These are phyloP conservation scores for Phialophora expanda DNA, from an alignment of 2,329 filamentous ascomycete genomes.

Conservation along the genomic window DNA sequence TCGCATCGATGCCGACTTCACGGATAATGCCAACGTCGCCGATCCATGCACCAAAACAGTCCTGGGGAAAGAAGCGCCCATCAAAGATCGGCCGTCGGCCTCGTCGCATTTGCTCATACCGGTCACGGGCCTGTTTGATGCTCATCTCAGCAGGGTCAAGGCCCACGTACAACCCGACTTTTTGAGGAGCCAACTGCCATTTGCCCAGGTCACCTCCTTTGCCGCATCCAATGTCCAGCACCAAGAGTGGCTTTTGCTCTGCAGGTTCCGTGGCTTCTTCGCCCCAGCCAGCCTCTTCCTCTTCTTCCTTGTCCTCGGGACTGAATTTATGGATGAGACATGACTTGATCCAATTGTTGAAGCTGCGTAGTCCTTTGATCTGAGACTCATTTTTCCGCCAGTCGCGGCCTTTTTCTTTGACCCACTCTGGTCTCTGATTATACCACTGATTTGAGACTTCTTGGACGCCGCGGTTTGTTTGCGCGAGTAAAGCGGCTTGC, in stretches of 20 bases:
- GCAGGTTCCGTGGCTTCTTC: constrained; percentile 44
- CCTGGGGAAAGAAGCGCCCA: constrained; percentile 85
- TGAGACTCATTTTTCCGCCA: constrained; percentile 93
- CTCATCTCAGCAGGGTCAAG: constrained; percentile 91
- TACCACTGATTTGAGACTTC: constrained; percentile 94
- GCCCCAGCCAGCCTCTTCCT: constrained; percentile 55
- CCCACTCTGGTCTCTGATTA: constrained; percentile 91
- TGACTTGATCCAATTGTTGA: constrained; percentile 99
- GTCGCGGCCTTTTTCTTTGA: constrained; percentile 86
- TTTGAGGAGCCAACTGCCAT: constrained; percentile 92
- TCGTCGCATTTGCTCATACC: constrained; percentile 75
- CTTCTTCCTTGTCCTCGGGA: constrained; percentile 67
- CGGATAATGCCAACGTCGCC: constrained; percentile 80
- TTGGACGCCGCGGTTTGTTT: constrained; percentile 65
- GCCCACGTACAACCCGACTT: constrained; percentile 90
- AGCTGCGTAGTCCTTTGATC: constrained; percentile 90
- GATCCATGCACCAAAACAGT: constrained; percentile 86
- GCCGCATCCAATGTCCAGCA: constrained; percentile 93
- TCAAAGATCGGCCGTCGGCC: constrained; percentile 72
- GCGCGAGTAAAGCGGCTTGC: constrained; percentile 38
- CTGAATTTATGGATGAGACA: constrained; percentile 97
- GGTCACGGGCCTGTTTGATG: constrained; percentile 85
- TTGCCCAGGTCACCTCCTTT: constrained; percentile 96
- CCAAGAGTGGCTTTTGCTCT: constrained; percentile 67
- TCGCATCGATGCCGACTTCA: constrained; percentile 84